phyloP scores from a whole-genome alignment of 2,329 filamentous ascomycete species.

The Hirsutella rhossiliensis region DNA sequence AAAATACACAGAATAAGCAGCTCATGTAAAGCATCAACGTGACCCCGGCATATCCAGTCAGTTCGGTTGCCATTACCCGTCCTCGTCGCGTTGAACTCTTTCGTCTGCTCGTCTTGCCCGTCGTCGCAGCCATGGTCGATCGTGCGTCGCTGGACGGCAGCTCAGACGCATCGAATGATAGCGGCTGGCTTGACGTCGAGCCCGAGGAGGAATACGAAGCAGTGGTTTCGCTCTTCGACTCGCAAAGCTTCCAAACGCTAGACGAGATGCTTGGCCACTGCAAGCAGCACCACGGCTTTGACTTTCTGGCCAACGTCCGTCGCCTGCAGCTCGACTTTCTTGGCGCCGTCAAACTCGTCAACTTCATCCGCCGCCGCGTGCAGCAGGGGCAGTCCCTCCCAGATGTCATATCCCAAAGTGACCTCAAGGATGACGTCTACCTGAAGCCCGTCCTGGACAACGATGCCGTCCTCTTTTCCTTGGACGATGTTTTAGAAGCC shows the following conservation, averaged over 20 bases:
- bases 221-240: constrained; percentile 57
- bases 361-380: constrained; percentile 45
- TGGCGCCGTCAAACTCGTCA: constrained; percentile 62
- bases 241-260: constrained; percentile 51
- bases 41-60: no score
- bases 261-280: constrained; percentile 56
- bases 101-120: no score
- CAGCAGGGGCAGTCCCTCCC: constrained; percentile 34
- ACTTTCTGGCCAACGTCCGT: constrained; percentile 49
- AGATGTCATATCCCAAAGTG: constrained; percentile 43
- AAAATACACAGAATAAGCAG: no score
- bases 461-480: constrained; percentile 74
- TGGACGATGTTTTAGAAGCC: constrained; percentile 51
- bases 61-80: no score
- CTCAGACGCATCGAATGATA: constrained; percentile 23
- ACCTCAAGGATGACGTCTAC: constrained; percentile 68
- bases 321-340: constrained; percentile 56
- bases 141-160: neutral
- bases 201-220: constrained; percentile 49
- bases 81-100: no score
- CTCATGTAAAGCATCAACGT: no score
- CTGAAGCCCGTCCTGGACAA: constrained; percentile 79
- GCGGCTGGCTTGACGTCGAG: constrained; percentile 43
- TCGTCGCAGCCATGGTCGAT: neutral
- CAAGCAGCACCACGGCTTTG: constrained; percentile 53